Evolutionary conservation across 2,329 filamentous ascomycete genomes (phyloP), one percentile per base, ranked within the genome.

Genomic region (Trichoderma sp.): DNA sequence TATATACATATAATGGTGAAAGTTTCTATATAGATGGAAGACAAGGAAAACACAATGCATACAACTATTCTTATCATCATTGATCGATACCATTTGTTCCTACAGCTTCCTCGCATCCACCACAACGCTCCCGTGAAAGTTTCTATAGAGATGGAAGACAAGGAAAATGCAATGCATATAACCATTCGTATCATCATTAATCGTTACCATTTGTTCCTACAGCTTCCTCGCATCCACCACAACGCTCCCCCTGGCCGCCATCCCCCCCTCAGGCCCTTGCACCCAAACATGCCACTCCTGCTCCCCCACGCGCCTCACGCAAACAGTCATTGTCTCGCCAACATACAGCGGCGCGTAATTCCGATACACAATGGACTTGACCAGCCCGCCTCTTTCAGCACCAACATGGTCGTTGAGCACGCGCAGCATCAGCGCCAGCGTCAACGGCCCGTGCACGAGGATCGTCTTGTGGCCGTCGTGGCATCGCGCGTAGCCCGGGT

Each of bases 371-470:
- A 97, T 86, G 13, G 78, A 82, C 58, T 37, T 66, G 14, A 52
- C 32, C 34, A 13, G n/a, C 21, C 55, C 65, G 1, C 28, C 39
- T 18, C 32, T 2, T 11, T 8, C 18, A n/a, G 18, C 4, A 4
- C 14, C 16, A 26, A 76, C 39, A 54, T 73, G 70, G 16, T 73
- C 74, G 34, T 70, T 72, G 30, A 97, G 78, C 5, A 90, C 84
- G 18, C 88, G 86, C 43, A 97, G 83, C 83, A 97, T 89, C 6
- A 98, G 82, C 0, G 90, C 90, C 51, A 96, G 84, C 1, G 88
- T 89, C 66, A 99, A 82, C 0, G 96, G 95, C 0, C 96, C 96
- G 75, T 98, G 96, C 67, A 98, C 92, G 18, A 98, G 85, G 30
- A 93, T 83, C 70, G 89, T 87, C 5, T 85, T 85, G 77, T 96